Base-by-base conservation (phyloP, 1,284 basidiomycete genomes). In the Chondrostereum purpureum region DNA sequence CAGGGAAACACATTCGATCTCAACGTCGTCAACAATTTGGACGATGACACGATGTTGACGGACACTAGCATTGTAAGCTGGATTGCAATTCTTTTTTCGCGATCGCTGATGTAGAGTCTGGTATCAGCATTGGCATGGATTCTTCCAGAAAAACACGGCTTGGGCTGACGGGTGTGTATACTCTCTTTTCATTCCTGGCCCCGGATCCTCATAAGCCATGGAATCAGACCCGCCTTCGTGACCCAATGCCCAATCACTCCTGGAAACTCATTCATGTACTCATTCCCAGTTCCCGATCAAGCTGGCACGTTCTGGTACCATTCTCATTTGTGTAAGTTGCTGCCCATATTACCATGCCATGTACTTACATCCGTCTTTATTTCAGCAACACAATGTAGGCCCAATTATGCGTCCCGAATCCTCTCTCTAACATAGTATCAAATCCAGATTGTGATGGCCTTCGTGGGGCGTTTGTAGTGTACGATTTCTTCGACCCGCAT, bases 261-360 rank as follows among this genome's bases (percentile, higher is more conserved):
- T 2, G 52, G 52, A 1, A 23, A 60, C 31, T 58, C 55, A 1
- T 67, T 68, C 49, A 40, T 58, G 3, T 65, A 75, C 45, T 44
- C 54, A 13, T 65, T 62, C 52, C 37, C 31, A 4, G 55, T n/a
- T n/a, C n/a, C 49, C 16, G 52, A 59, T 42, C 67, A 69, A 52
- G 56, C 62, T 13, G 68, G 71, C 5, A 75, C 70, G 3, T 70
- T 55, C 48, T 71, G 69, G 69, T 75, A 72, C 43, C 72, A 73
- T 48, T 70, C n/a, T n/a, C n/a, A n/a, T n/a, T n/a, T n/a, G n/a
- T n/a, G n/a, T n/a, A n/a, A n/a, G n/a, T n/a, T n/a, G 68, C n/a
- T 70, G 68, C 2, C 72, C 73, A 50, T 66, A 63, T 44, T 63
- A 62, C 61, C n/a, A n/a, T 53, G 46, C 13, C 24, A 5, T 33